A percentile compares a stretch with the other conserved stretches of the same genome.
Evolutionary conservation across 148 eudicot genomes (phyloP).

Genomic region (Fagopyrum homotropicum): DNA sequence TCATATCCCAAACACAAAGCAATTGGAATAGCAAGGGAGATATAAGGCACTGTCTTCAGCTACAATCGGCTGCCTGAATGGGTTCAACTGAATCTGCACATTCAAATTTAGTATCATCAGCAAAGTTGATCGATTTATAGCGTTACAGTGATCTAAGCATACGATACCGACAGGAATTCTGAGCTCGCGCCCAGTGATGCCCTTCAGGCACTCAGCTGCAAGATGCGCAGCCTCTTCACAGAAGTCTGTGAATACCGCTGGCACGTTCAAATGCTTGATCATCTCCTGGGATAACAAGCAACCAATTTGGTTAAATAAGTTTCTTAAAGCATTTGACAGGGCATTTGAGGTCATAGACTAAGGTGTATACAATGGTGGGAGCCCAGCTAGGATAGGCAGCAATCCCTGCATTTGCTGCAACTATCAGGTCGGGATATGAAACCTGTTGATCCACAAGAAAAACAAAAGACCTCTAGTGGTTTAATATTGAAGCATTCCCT

Average conservation of each 20-base stretch:
- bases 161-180: constrained; percentile 46
- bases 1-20: constrained; percentile 82
- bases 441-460: constrained; percentile 35
- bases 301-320: background rate
- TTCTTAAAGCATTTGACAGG: background rate
- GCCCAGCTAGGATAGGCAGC: constrained; percentile 90
- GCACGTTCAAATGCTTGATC: constrained; percentile 48
- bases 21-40: constrained; percentile 88
- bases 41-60: constrained; percentile 59
- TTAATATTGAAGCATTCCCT: too few relatives aligned
- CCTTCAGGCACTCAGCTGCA: constrained; percentile 63
- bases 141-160: background rate
- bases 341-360: background rate
- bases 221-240: constrained; percentile 90
- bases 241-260: constrained; percentile 78
- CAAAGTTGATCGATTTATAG: background rate
- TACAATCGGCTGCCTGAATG: constrained; percentile 86
- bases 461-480: too few relatives aligned
- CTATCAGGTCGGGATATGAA: constrained; percentile 46
- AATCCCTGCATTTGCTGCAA: constrained; percentile 90
- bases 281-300: constrained; percentile 41
- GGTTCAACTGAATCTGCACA: constrained; percentile 72
- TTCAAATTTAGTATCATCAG: background rate
- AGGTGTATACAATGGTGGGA: constrained; percentile 60
- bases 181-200: constrained; percentile 40